Base-by-base conservation (phyloP, 1,284 basidiomycete genomes). In the Heliocybe sulcata region DNA sequence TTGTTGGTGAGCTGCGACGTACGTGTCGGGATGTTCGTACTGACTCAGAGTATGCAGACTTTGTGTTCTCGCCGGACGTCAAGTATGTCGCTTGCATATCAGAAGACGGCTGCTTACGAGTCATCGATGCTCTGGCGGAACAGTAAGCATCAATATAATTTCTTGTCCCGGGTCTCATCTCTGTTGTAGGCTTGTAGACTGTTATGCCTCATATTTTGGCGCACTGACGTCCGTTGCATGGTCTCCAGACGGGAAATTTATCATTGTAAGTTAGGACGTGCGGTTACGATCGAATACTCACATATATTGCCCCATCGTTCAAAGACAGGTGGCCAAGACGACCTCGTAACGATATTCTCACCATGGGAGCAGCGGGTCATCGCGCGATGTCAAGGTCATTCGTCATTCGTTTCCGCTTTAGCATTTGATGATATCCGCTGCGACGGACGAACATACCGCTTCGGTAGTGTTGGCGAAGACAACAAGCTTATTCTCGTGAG, bases 321-420 rank as follows among this genome's bases (percentile, higher is more conserved):
- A 10, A 59, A 86, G 83, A 85, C 85, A 0, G 90, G 89, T n/a
- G 89, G 90, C 0, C 85, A 98, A 75, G 96, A 99, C 66, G 96
- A 99, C 65, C 78, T 99, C 11, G 77, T 98, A 51, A 96, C 94
- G 1, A 90, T 97, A 58, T 92, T 92, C 66, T 93, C 94, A 0
- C 91, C 92, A 0, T 89, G 87, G 78, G 94, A 97, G 65, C 87
- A 91, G 64, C 82, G 93, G 9, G 85, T 98, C 12, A 84, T 99
- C n/a, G 96, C 96, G 2, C 81, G 95, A 51, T 98, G 95, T 72
- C 94, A 98, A 70, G 97, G 96, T 0, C 96, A 99, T 67, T 90
- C 92, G 0, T 95, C 92, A 1, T 98, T 97, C 65, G 91, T 99
- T 3, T 90, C 92, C 0, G 79, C 83, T 2, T 79, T 98, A 9